These are phyloP conservation scores for Diplodia intermedia DNA, from an alignment of 2,329 filamentous ascomycete species.

Conservation along the genomic window DNA sequence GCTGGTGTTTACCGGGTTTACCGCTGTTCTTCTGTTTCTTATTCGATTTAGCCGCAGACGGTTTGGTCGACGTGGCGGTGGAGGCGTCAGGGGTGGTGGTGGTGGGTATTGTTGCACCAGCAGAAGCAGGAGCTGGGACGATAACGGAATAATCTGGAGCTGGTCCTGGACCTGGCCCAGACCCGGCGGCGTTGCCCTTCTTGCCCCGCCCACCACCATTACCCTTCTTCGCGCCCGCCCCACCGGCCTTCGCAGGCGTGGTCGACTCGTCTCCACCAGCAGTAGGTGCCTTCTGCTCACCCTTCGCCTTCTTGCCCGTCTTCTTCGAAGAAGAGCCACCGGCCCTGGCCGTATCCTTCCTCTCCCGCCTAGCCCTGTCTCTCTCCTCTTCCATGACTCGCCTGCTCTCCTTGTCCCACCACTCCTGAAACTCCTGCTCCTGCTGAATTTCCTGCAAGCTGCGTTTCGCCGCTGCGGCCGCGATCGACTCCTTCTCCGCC, in stretches of 20 bases:
- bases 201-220: slow-evolving; percentile 9
- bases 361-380: slow-evolving; percentile 37
- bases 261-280: neutral
- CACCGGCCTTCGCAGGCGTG: neutral
- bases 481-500: slow-evolving; percentile 80
- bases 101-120: neutral
- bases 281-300: slow-evolving; percentile 33
- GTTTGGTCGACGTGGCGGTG: neutral
- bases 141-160: neutral
- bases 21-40: neutral
- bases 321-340: slow-evolving; percentile 12
- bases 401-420: slow-evolving; percentile 88
- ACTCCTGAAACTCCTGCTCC: slow-evolving; percentile 95
- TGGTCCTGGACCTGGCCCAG: neutral
- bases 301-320: slow-evolving; percentile 40
- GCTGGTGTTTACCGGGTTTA: neutral
- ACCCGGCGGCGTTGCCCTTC: slow-evolving; percentile 7
- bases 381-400: slow-evolving; percentile 68
- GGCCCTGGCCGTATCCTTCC: slow-evolving; percentile 39
- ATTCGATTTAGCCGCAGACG: neutral
- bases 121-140: neutral
- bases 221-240: slow-evolving; percentile 17
- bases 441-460: slow-evolving; percentile 94
- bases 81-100: neutral
- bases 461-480: slow-evolving; percentile 84